Base-by-base conservation (phyloP, 495 filamentous ascomycete species). In the Aspergillus hancockii region DNA sequence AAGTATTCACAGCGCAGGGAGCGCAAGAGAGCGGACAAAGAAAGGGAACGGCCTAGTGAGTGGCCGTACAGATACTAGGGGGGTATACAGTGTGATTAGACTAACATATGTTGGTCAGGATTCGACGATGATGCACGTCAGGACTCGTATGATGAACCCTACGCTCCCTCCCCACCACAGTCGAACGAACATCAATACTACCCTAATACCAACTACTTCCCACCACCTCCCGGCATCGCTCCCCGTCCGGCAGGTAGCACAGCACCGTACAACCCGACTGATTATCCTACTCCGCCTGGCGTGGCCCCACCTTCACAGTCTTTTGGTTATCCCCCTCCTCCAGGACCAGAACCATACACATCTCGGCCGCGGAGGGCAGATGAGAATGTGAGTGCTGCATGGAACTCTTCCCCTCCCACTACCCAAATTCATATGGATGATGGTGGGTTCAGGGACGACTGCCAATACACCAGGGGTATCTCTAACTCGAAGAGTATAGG, bases 1-100 rank as follows among this genome's bases (percentile, higher is more conserved):
- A 81, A 85, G 62, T 80, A 81, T 55, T 65, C 68, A 1, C 88
- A 91, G 68, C 85, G 82, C 49, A 82, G 82, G 59, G 88, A 91
- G 59, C 80, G 82, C 28, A 78, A 75, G 66, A 82, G 85, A 68
- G 68, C 71, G 21, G 77, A 79, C 43, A 72, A 68, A 54, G 77
- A 72, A 14, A 55, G 61, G 22, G 57, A 62, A 6, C 57, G 63
- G 25, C 55, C 59, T 9, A 61, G 68, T 69, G 55, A 69, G 65
- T 64, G 9, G 22, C 41, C 8, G 14, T 23, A 51, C 32, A 41
- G 16, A 13, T 14, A 4, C 25, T 34, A 47, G 53, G 30, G 52
- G 55, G 43, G 8, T 22, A n/a, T n/a, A 23, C 43, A 23, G 43
- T 22, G 8, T 47, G 43, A 8, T 23, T 47, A 10, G 43, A 47